A percentile compares a stretch with the other conserved stretches of the same genome.
Evolutionary conservation across 192 early-diverging fungal species (phyloP).

Genomic region (Coemansia erecta): DNA sequence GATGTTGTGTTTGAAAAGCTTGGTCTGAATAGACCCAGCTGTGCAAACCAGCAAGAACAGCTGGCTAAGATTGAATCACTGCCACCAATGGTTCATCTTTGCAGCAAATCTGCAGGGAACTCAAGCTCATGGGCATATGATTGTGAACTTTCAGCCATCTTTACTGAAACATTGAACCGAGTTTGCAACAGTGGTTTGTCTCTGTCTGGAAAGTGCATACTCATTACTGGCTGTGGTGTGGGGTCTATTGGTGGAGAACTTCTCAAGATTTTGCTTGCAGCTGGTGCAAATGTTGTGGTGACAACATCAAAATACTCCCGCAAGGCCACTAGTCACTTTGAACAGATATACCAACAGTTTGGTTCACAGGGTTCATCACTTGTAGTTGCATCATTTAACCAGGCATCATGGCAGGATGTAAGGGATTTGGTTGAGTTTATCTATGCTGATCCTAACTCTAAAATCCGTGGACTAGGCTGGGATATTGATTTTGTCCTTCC

Average conservation of each 20-base stretch:
- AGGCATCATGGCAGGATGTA: slow-evolving; percentile 83
- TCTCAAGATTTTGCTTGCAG: slow-evolving; percentile 80
- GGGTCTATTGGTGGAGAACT: slow-evolving; percentile 93
- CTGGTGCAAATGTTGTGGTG: slow-evolving; percentile 84
- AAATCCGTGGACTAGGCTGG: slow-evolving; percentile 69
- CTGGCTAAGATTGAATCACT: not conserved
- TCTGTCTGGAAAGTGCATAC: slow-evolving; percentile 70
- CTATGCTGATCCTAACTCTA: slow-evolving; percentile 59
- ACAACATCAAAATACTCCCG: slow-evolving; percentile 90
- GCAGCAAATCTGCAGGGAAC: slow-evolving; percentile 58
- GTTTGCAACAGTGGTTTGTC: slow-evolving; percentile 80
- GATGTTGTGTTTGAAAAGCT: slow-evolving; percentile 27
- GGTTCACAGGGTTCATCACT: slow-evolving; percentile 85
- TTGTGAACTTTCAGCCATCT: slow-evolving; percentile 63
- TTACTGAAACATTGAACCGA: slow-evolving; percentile 66
- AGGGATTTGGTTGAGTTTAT: slow-evolving; percentile 82
- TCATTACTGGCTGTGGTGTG: slow-evolving; percentile 87
- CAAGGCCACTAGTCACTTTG: slow-evolving; percentile 64
- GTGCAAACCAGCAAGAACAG: not conserved
- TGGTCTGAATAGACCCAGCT: slow-evolving; percentile 4
- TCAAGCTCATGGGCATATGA: slow-evolving; percentile 65
- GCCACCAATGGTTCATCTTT: slow-evolving; percentile 67
- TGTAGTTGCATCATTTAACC: slow-evolving; percentile 93
- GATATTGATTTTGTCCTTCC: slow-evolving; percentile 95
- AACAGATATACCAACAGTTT: slow-evolving; percentile 79